phyloP scores from a whole-genome alignment of 495 filamentous ascomycete genomes.

The Mytilinidion resinicola region DNA sequence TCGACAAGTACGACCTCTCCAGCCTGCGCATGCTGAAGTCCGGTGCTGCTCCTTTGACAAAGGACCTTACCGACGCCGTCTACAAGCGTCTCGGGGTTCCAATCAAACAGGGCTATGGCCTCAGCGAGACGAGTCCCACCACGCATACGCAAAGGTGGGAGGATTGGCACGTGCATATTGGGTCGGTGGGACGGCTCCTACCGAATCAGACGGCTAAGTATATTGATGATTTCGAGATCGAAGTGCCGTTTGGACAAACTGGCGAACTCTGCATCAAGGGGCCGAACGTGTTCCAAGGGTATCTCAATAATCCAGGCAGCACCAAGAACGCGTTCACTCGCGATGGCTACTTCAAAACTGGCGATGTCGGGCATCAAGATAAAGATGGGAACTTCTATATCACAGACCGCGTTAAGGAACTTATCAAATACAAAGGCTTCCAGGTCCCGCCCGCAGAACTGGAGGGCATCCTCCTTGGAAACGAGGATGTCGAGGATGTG shows the following conservation, averaged over 20 bases:
- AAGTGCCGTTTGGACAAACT: constrained; percentile 35
- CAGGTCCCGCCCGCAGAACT: constrained; percentile 39
- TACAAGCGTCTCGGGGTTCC: constrained; percentile 67
- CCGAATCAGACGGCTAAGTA: constrained; percentile 81
- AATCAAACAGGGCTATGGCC: constrained; percentile 42
- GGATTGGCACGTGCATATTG: constrained; percentile 70
- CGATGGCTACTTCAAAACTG: constrained; percentile 81
- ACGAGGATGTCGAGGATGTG: constrained; percentile 33
- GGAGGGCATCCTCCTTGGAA: constrained; percentile 31
- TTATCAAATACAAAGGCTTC: constrained; percentile 50
- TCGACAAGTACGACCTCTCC: constrained; percentile 75
- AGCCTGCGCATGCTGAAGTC: constrained; percentile 78
- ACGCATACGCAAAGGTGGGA: constrained; percentile 56
- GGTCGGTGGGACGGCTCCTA: constrained; percentile 72
- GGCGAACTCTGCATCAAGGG: constrained; percentile 65
- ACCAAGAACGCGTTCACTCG: constrained; percentile 58
- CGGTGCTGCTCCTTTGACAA: constrained; percentile 81
- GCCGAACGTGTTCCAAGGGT: constrained; percentile 71
- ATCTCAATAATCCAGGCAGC: constrained; percentile 61
- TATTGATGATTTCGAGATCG: constrained; percentile 43
- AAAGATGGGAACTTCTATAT: constrained; percentile 50
- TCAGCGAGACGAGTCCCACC: constrained; percentile 56
- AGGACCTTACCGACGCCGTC: constrained; percentile 74
- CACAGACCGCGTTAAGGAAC: constrained; percentile 48
- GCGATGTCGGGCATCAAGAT: constrained; percentile 63